Percentiles rank a stretch among this genome's conserved stretches.
Evolutionary conservation across 2,329 filamentous ascomycete genomes (phyloP).

Genomic region (Claviceps quebecensis): DNA sequence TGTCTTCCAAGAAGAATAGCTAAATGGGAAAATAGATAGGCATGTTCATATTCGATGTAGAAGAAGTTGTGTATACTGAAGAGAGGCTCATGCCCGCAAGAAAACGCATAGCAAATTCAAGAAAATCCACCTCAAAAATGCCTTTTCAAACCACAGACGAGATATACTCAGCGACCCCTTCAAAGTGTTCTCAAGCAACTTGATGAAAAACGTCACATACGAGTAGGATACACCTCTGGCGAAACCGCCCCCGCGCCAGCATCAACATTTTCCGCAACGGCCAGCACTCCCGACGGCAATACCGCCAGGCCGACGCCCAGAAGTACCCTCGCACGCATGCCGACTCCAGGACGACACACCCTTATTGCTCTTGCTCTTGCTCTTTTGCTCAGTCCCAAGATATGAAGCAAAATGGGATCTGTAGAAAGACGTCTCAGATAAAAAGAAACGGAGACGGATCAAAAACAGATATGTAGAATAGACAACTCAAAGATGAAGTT

Average conservation of each 20-base stretch:
- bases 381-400: background rate
- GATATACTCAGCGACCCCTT: background rate
- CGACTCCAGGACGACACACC: background rate
- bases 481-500: too few relatives aligned
- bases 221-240: conserved; percentile 14
- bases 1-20: too few relatives aligned
- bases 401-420: background rate
- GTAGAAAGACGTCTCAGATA: too few relatives aligned
- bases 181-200: too few relatives aligned
- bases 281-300: background rate
- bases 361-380: background rate
- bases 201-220: conserved; percentile 3
- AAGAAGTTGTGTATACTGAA: too few relatives aligned
- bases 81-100: too few relatives aligned
- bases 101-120: background rate
- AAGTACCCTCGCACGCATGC: background rate
- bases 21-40: too few relatives aligned
- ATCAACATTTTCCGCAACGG: background rate
- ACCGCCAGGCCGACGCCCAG: background rate
- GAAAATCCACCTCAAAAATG: background rate
- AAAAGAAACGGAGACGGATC: too few relatives aligned
- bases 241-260: conserved; percentile 7
- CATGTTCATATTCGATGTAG: too few relatives aligned
- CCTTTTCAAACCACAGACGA: background rate
- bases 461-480: too few relatives aligned